Percentiles rank a stretch among this genome's conserved stretches.
phyloP scores from a whole-genome alignment of 1,284 basidiomycete species.

The Flammula alnicola region DNA sequence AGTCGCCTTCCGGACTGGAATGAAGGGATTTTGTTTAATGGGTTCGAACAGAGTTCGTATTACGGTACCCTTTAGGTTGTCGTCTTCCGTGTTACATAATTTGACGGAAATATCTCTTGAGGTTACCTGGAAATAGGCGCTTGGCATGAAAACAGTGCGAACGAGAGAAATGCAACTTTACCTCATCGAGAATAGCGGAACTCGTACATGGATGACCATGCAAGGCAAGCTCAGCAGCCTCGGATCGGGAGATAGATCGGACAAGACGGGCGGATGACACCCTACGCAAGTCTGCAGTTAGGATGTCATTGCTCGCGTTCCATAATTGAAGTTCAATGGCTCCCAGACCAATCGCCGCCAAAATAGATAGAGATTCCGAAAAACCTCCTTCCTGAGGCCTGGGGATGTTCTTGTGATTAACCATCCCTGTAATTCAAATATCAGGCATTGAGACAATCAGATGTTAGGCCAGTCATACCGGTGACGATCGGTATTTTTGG shows the following conservation, averaged over 20 bases:
- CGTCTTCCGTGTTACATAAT: constrained; percentile 1
- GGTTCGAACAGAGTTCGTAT: background rate
- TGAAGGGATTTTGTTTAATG: background rate
- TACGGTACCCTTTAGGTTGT: background rate
- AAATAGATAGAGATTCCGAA: background rate
- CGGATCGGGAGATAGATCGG: background rate
- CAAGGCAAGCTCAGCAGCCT: background rate
- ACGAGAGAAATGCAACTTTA: background rate
- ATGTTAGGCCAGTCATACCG: background rate
- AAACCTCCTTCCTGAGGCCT: background rate
- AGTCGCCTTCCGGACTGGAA: background rate
- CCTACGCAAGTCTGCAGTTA: constrained; percentile 1
- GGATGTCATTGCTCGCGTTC: constrained; percentile 2
- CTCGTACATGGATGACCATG: constrained; percentile 2
- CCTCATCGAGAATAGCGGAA: background rate
- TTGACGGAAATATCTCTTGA: background rate
- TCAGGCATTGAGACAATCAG: background rate
- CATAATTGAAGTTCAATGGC: constrained; percentile 5
- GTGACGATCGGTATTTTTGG: constrained; percentile 4
- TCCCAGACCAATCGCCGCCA: background rate
- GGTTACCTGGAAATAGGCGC: background rate
- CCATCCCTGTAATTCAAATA: background rate
- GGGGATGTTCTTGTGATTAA: background rate
- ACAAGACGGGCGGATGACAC: constrained; percentile 3
- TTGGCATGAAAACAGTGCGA: background rate